Evolutionary conservation across 441 rosid genomes (phyloP), one percentile per base, ranked within the genome.

Genomic region (Populus tomentosa): DNA sequence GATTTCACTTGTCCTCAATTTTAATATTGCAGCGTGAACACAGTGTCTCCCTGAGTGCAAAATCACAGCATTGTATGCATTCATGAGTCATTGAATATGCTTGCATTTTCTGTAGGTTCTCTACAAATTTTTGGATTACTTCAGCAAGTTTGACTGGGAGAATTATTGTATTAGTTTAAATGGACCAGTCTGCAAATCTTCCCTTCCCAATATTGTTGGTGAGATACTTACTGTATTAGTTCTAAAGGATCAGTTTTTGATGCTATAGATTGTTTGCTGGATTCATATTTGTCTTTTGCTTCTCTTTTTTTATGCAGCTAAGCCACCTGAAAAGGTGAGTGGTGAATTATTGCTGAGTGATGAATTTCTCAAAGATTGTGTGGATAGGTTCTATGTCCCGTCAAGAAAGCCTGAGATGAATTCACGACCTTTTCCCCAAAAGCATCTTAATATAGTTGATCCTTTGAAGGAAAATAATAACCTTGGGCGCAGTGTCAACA

Each of bases 71-170:
- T 46, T 46, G 5, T 24, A 24, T 64, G 67, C 11, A 64, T 64
- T 64, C 24, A 64, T 13, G 10, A 21, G 28, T 38, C 36, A 67
- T 69, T 77, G 53, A 46, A 59, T 33, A 30, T 9, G 14, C 80
- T 73, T 77, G 11, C 50, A 32, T 56, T 74, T 33, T 18, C 73
- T 73, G 20, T 80, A 95, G 98, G 98, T 95, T 38, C 83, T 95
- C 62, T 89, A 90, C 77, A 95, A 84, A 65, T 92, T 93, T 84
- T 85, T 93, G 89, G 95, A 92, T 75, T 92, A 91, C 84, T 93
- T 90, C 69, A 93, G 98, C 92, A 93, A 95, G 85, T 93, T 95
- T 77, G 98, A 95, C 77, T 95, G 98, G 97, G 98, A 95, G 74
- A 95, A 85, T 80, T 91, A 87, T 75, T 92, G 98, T 73, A 85